Base-by-base conservation (phyloP, 306 rosid species). In the Glycine latifolia region DNA sequence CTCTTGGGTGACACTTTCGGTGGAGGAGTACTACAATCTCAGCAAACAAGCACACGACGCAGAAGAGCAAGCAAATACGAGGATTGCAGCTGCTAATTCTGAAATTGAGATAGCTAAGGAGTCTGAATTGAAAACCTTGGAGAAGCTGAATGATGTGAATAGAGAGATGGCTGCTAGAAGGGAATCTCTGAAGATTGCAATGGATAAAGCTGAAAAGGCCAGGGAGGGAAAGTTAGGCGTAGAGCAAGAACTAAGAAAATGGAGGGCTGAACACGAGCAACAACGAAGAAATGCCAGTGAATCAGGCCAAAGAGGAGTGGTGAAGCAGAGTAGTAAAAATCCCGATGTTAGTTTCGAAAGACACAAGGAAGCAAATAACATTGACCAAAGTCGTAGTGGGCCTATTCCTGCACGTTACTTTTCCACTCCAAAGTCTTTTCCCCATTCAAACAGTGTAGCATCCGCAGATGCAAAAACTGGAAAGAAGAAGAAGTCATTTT, bases 41-140 rank as follows among this genome's bases (percentile, higher is more conserved):
- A 94, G 97, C 78, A 96, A 94, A 83, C 89, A 83, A 41, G 94
- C 97, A 31, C 90, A 92, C 17, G 97, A 91, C 16, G 99, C 97
- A 37, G 98, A 94, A 83, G 89, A 89, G 76, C 82, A 79, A 82
- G 96, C 99, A 71, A 92, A 87, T 46, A 8, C 17, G 20, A 90
- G 92, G 81, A 92, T 96, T 58, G 80, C 85, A 46, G 79, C 90
- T 70, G 92, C 92, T n/a, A 87, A 74, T 80, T 89, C 94, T 50
- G 86, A 91, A 76, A 89, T 96, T 16, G 90, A 94, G 72, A 67
- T 46, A 33, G 98, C 97, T 9, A 96, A 88, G 88, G 91, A 90
- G 56, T 87, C 91, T 33, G 98, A 96, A 87, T 61, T 81, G 78
- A 89, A 58, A 89, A 91, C 89, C 79, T 87, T 89, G 81, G 89